Conservation (phyloP, 495 filamentous ascomycete genomes). For the Choiromyces venosus region DNA sequence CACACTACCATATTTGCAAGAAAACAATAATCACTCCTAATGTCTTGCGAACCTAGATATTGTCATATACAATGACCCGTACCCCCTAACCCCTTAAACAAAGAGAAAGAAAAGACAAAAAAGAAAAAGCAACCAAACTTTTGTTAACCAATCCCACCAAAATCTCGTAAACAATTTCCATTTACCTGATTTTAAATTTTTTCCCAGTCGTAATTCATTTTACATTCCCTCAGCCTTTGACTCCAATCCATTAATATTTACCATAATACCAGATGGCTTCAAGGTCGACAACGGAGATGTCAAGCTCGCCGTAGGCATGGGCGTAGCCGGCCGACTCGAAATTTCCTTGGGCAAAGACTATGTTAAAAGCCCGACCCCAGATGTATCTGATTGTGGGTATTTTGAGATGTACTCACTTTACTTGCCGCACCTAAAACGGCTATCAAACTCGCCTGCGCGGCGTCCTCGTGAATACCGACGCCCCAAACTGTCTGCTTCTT, state of each 20-base stretch:
- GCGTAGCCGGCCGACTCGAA: constrained; percentile 27
- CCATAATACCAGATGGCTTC: constrained; percentile 4
- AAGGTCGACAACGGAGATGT: background rate
- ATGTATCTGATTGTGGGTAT: background rate
- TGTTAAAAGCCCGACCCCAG: background rate
- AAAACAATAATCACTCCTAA: background rate
- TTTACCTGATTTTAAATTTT: constrained; percentile 2
- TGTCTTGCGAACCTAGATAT: background rate
- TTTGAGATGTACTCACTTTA: constrained; percentile 60
- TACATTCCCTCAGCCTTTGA: constrained; percentile 23
- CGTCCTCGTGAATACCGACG: constrained; percentile 91
- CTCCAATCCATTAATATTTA: constrained; percentile 38
- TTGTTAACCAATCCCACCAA: background rate
- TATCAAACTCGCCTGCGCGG: constrained; percentile 85
- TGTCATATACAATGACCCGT: background rate
- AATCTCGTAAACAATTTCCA: background rate
- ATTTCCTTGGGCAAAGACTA: constrained; percentile 6
- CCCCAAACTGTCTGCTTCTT: constrained; percentile 69
- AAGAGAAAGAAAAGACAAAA: background rate
- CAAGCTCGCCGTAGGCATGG: constrained; percentile 23
- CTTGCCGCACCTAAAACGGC: constrained; percentile 82
- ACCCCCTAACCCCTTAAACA: background rate
- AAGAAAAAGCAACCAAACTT: constrained; percentile 5
- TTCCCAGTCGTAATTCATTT: background rate
- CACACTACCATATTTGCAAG: background rate